Evolutionary conservation across 1,139 yeast genomes (phyloP).

Genomic region (Kodamaea suecica): DNA sequence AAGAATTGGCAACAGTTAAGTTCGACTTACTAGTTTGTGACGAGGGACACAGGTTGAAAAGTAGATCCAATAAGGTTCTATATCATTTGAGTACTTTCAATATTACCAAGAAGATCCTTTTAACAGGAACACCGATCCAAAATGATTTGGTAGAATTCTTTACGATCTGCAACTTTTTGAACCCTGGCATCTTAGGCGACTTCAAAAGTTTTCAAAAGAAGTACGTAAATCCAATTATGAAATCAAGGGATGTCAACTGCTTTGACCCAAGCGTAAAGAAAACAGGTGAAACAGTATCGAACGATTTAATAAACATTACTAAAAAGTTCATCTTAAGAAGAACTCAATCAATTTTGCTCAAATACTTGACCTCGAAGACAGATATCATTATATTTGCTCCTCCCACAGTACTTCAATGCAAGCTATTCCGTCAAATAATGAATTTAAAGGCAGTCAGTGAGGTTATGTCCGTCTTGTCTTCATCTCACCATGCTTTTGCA

Average conservation of each 20-base stretch:
- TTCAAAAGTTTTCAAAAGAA: constrained; percentile 60
- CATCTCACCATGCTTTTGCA: constrained; percentile 51
- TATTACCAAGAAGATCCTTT: constrained; percentile 55
- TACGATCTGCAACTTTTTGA: constrained; percentile 76
- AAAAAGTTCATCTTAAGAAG: constrained; percentile 71
- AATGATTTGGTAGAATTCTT: constrained; percentile 84
- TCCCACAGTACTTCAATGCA: constrained; percentile 63
- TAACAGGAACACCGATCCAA: constrained; percentile 95
- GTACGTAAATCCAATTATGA: constrained; percentile 68
- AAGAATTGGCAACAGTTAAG: constrained; percentile 47
- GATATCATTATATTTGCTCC: constrained; percentile 78
- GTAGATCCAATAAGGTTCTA: constrained; percentile 63
- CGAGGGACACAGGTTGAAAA: constrained; percentile 89
- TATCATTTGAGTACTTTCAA: constrained; percentile 57
- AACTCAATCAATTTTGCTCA: constrained; percentile 57
- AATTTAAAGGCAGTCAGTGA: constrained; percentile 38
- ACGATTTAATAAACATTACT: constrained; percentile 60
- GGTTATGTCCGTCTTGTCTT: constrained; percentile 23
- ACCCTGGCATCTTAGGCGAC: constrained; percentile 77
- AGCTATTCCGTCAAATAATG: constrained; percentile 52
- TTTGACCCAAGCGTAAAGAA: constrained; percentile 45
- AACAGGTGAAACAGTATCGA: constrained; percentile 60
- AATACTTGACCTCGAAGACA: constrained; percentile 71
- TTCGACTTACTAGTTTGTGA: constrained; percentile 86
- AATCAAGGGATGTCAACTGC: constrained; percentile 73